Base-by-base conservation (phyloP, 2,329 filamentous ascomycete genomes). In the Alternaria postmessia region DNA sequence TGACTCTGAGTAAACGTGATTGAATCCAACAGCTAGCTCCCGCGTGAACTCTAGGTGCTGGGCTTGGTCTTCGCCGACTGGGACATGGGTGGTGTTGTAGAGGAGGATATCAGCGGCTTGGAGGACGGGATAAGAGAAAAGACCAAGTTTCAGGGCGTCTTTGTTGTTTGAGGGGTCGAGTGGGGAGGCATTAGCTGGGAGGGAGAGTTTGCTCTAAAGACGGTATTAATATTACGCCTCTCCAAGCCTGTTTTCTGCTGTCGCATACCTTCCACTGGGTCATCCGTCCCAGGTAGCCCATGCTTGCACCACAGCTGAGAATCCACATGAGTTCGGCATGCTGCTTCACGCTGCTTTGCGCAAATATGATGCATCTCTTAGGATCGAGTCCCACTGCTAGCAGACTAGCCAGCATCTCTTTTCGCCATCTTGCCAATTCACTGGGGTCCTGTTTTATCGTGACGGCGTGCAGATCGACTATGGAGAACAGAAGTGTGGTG, bases 241-340 rank as follows among this genome's bases (percentile, higher is more conserved):
- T 16, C 5, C 4, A 42, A 24, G 30, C 7, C 34, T 34, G 34
- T 4, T 16, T 26, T 30, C 43, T 2, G 30, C n/a, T 14, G 5
- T 30, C 14, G 16, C n/a, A 39, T 74, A 92, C 93, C 88, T 99
- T 99, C 94, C 95, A 99, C 79, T 98, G 95, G 28, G 95, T 98
- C 95, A 99, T 99, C n/a, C 95, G 86, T 9, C 91, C 91, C n/a
- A 99, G 82, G 79, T 97, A 96, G 39, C 95, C 95, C 79, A 95
- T 93, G 5, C 92, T 94, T 24, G 95, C 92, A 53, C 91, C 91
- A 67, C 94, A 97, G 74, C 92, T 94, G 63, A 99, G 81, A 73
- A 98, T 93, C 95, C 95, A 99, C 91, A 97, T 96, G 64, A 99
- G 85, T 79, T 98, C 94, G 4, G 91, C 83, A 80, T 98, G 95